These are phyloP conservation scores for Dendrothele bispora DNA, from an alignment of 768 basidiomycete species.

Conservation along the genomic window DNA sequence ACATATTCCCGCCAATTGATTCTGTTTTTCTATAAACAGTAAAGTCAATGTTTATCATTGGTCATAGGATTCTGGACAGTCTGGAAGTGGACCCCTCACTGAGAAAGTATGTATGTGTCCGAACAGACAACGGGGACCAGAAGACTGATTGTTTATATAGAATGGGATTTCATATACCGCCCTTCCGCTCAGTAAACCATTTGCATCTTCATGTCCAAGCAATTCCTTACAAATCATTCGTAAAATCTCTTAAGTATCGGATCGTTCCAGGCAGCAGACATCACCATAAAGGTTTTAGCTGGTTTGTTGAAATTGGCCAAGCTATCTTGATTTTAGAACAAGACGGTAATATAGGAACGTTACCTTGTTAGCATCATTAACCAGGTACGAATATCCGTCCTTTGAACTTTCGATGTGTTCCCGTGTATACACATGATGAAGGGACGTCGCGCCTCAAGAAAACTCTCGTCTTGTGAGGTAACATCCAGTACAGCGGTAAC, in stretches of 20 bases:
- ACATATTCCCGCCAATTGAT: background rate
- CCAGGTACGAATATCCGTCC: slow-evolving; percentile 7
- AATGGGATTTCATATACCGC: slow-evolving; percentile 82
- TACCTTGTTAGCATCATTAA: slow-evolving; percentile 40
- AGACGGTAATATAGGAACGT: slow-evolving; percentile 47
- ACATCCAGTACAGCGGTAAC: too few species aligned
- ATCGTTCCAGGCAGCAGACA: slow-evolving; percentile 34
- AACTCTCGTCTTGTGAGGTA: too few species aligned
- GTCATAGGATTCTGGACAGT: slow-evolving; percentile 50
- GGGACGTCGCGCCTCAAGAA: too few species aligned
- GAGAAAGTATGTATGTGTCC: slow-evolving; percentile 42
- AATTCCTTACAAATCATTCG: slow-evolving; percentile 55
- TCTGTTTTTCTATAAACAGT: slow-evolving; percentile 29
- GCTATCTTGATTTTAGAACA: slow-evolving; percentile 58
- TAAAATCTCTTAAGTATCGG: slow-evolving; percentile 48
- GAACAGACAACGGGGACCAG: slow-evolving; percentile 1
- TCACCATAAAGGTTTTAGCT: slow-evolving; percentile 64
- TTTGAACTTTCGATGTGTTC: too few species aligned
- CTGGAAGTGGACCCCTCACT: slow-evolving; percentile 38
- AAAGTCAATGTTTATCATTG: slow-evolving; percentile 47
- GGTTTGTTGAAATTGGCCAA: slow-evolving; percentile 70
- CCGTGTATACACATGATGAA: too few species aligned
- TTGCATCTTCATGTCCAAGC: slow-evolving; percentile 75
- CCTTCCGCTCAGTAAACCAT: slow-evolving; percentile 71
- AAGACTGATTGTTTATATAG: slow-evolving; percentile 34